These are phyloP conservation scores for Solanum chilense DNA, from an alignment of 257 asterid species.

Conservation along the genomic window DNA sequence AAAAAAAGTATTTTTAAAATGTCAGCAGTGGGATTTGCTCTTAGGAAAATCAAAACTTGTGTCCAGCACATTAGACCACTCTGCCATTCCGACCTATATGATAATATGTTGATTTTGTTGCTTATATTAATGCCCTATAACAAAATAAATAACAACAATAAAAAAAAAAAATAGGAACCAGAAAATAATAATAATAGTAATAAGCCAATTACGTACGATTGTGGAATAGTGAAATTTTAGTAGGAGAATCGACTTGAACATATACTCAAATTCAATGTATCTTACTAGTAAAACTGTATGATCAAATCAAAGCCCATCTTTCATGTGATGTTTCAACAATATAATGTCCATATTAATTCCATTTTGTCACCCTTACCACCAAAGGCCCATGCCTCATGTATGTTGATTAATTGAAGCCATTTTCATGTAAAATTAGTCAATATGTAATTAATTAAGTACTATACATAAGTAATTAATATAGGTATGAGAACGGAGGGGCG, in stretches of 20 bases:
- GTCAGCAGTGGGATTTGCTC: conserved; percentile 59
- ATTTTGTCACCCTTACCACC: neutral
- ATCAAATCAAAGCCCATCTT: neutral
- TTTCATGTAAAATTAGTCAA: neutral
- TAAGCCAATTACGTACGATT: neutral
- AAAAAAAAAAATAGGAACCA: neutral
- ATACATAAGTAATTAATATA: neutral
- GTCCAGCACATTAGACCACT: conserved; percentile 89
- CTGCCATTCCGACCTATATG: conserved; percentile 72
- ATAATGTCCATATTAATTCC: neutral
- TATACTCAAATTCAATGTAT: neutral
- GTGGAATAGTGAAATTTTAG: neutral
- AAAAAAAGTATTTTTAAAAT: too few relatives aligned
- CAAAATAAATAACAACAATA: neutral
- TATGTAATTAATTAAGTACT: neutral
- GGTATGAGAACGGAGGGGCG: too few relatives aligned
- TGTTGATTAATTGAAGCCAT: neutral
- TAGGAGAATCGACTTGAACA: neutral
- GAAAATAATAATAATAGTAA: neutral
- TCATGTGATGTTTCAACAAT: neutral
- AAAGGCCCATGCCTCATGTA: neutral
- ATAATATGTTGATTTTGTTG: too few relatives aligned
- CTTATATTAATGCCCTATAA: neutral
- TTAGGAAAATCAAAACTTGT: conserved; percentile 66
- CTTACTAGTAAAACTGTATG: neutral